Evolutionary conservation across 805 yeast genomes (phyloP).

Genomic region (Teunomyces funiuensis): DNA sequence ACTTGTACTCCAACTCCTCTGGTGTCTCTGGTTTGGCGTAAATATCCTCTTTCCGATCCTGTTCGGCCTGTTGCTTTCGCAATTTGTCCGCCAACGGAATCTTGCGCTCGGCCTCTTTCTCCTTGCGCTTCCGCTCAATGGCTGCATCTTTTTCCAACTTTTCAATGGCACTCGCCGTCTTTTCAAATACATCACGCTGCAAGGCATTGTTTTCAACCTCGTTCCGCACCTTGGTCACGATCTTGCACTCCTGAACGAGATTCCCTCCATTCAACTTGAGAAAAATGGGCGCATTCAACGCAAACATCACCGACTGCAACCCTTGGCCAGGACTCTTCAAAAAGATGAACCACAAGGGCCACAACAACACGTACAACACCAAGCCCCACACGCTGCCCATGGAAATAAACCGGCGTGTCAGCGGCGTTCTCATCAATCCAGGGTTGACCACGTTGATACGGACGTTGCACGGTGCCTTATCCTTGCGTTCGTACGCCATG

Average conservation of each 20-base stretch:
- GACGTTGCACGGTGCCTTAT: constrained; percentile 68
- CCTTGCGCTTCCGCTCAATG: constrained; percentile 52
- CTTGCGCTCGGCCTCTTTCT: constrained; percentile 17
- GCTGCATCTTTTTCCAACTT: constrained; percentile 72
- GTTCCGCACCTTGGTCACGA: constrained; percentile 52
- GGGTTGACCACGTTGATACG: constrained; percentile 82
- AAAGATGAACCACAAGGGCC: constrained; percentile 82
- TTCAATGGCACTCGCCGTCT: constrained; percentile 58
- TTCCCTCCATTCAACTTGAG: constrained; percentile 62
- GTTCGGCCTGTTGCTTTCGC: constrained; percentile 16
- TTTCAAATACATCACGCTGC: constrained; percentile 59
- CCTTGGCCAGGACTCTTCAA: constrained; percentile 78
- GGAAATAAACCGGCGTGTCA: constrained; percentile 74
- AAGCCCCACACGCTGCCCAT: constrained; percentile 71
- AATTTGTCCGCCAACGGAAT: constrained; percentile 19
- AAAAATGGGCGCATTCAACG: constrained; percentile 70
- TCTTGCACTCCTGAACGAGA: constrained; percentile 69
- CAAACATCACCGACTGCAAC: constrained; percentile 72
- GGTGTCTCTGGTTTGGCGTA: constrained; percentile 33
- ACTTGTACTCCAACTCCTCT: constrained; percentile 37
- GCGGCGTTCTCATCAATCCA: constrained; percentile 86
- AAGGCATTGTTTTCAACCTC: constrained; percentile 65
- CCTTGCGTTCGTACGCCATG: constrained; percentile 60
- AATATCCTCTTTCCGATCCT: constrained; percentile 23
- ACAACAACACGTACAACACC: constrained; percentile 58